Base-by-base conservation (phyloP, 176 grass and related monocot genomes). In the Bothriochloa decipiens region DNA sequence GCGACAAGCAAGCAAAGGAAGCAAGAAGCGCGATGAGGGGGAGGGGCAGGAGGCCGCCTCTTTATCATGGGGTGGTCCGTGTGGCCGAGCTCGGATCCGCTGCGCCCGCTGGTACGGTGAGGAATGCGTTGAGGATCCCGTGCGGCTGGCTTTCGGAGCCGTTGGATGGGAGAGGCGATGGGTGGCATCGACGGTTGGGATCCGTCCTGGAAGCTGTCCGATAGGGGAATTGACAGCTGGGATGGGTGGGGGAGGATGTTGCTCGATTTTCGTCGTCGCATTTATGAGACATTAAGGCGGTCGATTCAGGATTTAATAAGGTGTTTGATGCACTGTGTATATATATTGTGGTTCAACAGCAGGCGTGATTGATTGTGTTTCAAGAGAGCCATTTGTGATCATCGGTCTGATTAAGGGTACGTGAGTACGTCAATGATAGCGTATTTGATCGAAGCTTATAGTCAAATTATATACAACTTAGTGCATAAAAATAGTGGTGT, bases 51-150 rank as follows among this genome's bases (percentile, higher is more conserved):
- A 28, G 62, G 26, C 25, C 25, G 62, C 62, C 26, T 63, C 62
- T 65, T 65, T 64, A 64, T 64, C 8, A 6, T 26, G 40, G 40
- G 40, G 18, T 49, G 53, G 67, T 0, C 2, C 29, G 29, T 32
- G 13, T 49, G 46, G 46, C 46, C 13, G 47, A 6, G 47, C 47
- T 75, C 13, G 83, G 75, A 85, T 85, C 65, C 18, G 20, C 75
- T 85, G 76, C 10, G 28, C 47, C 14, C 4, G 20, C 15, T 22
- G 4, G 6, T 26, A 27, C 37, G 11, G 53, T 3, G 18, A 28
- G 40, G 8, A 7, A 42, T 7, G 16, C 29, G 68, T 12, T 2
- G n/a, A 6, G 78, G n/a, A 0, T 12, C 11, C 77, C 17, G 58
- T 11, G 14, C 18, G 28, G 16, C 6, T 77, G 8, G 57, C 9